A percentile compares a stretch with the other conserved stretches of the same genome.
Evolutionary conservation across 345 rosid genomes (phyloP).

Genomic region (Gossypium anomalum): DNA sequence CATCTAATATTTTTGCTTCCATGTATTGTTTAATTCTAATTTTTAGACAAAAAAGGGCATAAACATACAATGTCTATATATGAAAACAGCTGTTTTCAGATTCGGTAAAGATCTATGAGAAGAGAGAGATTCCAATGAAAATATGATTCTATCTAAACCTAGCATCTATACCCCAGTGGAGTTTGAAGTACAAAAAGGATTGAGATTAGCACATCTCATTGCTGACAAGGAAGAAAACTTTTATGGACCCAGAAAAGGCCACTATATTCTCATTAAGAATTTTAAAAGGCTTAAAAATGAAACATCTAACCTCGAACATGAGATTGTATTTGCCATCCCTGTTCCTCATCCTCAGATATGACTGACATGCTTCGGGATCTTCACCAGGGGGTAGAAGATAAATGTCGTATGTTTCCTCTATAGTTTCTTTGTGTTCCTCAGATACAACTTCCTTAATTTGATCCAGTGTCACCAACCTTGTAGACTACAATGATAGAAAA

Average conservation of each 20-base stretch:
- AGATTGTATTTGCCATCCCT: slow-evolving; percentile 97
- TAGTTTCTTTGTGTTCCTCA: slow-evolving; percentile 50
- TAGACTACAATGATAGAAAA: slow-evolving; percentile 53
- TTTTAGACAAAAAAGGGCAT: neutral
- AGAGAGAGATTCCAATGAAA: neutral
- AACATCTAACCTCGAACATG: slow-evolving; percentile 85
- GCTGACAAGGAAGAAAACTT: neutral
- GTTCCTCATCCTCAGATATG: slow-evolving; percentile 97
- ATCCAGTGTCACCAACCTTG: slow-evolving; percentile 64
- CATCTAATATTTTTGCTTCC: neutral
- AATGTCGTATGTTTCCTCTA: slow-evolving; percentile 96
- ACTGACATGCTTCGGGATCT: slow-evolving; percentile 99
- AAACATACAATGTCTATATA: neutral
- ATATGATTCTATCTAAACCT: neutral
- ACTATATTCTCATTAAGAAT: neutral
- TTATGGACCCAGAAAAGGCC: neutral
- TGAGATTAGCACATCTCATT: neutral
- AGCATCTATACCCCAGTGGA: too few species aligned
- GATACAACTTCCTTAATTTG: slow-evolving; percentile 69
- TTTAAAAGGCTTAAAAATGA: slow-evolving; percentile 12
- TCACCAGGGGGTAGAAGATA: slow-evolving; percentile 98
- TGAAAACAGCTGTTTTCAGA: neutral
- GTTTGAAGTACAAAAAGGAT: too few species aligned
- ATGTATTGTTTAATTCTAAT: neutral
- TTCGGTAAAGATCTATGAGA: neutral